phyloP scores from a whole-genome alignment of 208 protist species.

The Trypanosoma caninum region DNA sequence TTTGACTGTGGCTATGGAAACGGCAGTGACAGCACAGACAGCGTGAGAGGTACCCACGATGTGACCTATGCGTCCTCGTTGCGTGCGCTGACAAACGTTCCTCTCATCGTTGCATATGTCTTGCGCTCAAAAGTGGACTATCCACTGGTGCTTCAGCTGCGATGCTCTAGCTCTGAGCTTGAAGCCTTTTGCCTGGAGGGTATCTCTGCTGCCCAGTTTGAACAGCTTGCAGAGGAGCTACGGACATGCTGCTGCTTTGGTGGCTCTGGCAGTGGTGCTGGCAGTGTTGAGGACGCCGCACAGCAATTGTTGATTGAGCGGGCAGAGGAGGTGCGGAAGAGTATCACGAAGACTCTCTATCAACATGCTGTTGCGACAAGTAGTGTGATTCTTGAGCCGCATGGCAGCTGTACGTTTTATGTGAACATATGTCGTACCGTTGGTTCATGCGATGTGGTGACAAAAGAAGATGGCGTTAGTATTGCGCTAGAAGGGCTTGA shows the following conservation, averaged over 20 bases:
- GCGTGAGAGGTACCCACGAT: constrained; percentile 1
- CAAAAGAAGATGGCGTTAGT: constrained; percentile 82
- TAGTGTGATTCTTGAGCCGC: constrained; percentile 43
- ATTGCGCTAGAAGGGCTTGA: constrained; percentile 69
- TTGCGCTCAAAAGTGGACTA: constrained; percentile 56
- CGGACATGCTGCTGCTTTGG: constrained; percentile 44
- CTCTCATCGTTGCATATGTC: constrained; percentile 73
- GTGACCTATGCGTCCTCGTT: constrained; percentile 15
- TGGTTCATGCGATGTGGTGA: constrained; percentile 38
- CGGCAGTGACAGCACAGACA: background rate
- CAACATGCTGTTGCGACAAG: constrained; percentile 30
- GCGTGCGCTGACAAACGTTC: constrained; percentile 63
- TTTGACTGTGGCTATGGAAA: constrained; percentile 2
- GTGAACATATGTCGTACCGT: constrained; percentile 54
- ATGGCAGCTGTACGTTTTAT: constrained; percentile 41
- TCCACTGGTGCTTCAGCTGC: constrained; percentile 47
- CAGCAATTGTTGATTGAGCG: constrained; percentile 14
- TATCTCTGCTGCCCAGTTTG: constrained; percentile 27
- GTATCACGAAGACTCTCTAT: constrained; percentile 36
- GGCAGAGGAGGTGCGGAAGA: constrained; percentile 34
- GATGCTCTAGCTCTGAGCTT: constrained; percentile 57
- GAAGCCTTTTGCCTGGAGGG: constrained; percentile 51
- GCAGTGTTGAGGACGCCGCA: constrained; percentile 26
- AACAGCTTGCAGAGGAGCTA: constrained; percentile 37
- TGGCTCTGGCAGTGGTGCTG: too few relatives aligned